phyloP scores from a whole-genome alignment of 1,284 basidiomycete species.

The Caloboletus inedulis region DNA sequence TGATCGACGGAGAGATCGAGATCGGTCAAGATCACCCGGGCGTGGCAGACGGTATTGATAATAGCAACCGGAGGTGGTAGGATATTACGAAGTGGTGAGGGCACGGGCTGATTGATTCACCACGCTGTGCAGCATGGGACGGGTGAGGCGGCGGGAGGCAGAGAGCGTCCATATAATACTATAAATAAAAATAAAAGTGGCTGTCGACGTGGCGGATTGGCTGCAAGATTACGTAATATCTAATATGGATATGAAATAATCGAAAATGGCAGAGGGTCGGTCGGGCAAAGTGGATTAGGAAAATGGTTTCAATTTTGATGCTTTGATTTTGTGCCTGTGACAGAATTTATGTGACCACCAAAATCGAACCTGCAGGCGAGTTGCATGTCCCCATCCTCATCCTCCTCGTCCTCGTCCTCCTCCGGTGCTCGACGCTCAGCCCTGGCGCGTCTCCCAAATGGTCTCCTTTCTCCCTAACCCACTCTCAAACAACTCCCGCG shows the following conservation, averaged over 20 bases:
- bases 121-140: constrained; percentile 27
- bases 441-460: background rate
- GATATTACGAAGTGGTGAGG: background rate
- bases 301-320: constrained; percentile 33
- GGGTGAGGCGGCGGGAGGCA: constrained; percentile 22
- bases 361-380: constrained; percentile 18
- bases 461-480: background rate
- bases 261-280: constrained; percentile 11
- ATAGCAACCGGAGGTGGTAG: background rate
- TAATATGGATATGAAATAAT: constrained; percentile 17
- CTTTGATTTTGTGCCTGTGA: constrained; percentile 33
- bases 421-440: background rate
- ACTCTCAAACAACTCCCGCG: background rate
- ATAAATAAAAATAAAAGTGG: background rate
- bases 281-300: constrained; percentile 25
- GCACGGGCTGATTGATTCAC: constrained; percentile 13
- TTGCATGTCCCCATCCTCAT: constrained; percentile 24
- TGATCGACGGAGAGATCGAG: constrained; percentile 66
- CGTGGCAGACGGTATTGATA: constrained; percentile 59
- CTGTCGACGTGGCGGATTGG: background rate
- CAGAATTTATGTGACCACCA: constrained; percentile 34
- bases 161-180: constrained; percentile 6
- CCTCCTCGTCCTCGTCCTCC: background rate
- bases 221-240: constrained; percentile 28
- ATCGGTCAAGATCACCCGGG: constrained; percentile 76